Percentiles rank a stretch among this genome's conserved stretches.
These are phyloP conservation scores for Thelephora terrestris DNA, from an alignment of 1,284 basidiomycete species.

Conservation along the genomic window DNA sequence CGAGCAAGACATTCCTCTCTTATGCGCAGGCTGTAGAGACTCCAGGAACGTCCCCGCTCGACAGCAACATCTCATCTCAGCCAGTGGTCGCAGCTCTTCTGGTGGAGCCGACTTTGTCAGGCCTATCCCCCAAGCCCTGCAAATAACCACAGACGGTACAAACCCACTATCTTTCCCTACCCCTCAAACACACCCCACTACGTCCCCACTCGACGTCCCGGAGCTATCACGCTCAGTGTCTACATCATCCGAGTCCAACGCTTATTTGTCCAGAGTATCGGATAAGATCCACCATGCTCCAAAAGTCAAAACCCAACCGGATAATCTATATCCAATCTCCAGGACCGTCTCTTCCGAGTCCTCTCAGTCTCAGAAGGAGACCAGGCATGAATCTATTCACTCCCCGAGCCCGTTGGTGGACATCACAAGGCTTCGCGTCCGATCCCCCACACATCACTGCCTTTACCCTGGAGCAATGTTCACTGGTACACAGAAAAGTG, in stretches of 20 bases:
- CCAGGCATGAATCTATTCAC: conserved; percentile 1
- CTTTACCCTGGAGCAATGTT: conserved; percentile 50
- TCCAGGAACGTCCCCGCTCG: not conserved
- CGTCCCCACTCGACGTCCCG: not conserved
- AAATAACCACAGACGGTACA: not conserved
- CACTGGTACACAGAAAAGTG: conserved; percentile 42
- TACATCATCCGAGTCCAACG: no score
- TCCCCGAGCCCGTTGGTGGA: conserved; percentile 53
- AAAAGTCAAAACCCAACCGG: not conserved
- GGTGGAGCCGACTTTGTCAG: not conserved
- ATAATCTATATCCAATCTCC: not conserved
- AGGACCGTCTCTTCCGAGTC: no score
- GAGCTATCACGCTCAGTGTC: no score
- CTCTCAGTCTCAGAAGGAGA: no score
- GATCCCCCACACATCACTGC: conserved; percentile 68
- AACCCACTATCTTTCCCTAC: not conserved
- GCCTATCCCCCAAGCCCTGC: not conserved
- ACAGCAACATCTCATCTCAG: not conserved
- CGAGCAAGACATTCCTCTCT: not conserved
- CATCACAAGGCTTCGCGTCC: conserved; percentile 64
- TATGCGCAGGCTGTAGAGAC: not conserved
- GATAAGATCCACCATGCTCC: not conserved
- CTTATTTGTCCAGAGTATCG: not conserved
- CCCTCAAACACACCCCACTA: not conserved
- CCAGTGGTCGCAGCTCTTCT: not conserved